phyloP scores from a whole-genome alignment of 202 grass and related monocot genomes.

The Eragrostis tef region DNA sequence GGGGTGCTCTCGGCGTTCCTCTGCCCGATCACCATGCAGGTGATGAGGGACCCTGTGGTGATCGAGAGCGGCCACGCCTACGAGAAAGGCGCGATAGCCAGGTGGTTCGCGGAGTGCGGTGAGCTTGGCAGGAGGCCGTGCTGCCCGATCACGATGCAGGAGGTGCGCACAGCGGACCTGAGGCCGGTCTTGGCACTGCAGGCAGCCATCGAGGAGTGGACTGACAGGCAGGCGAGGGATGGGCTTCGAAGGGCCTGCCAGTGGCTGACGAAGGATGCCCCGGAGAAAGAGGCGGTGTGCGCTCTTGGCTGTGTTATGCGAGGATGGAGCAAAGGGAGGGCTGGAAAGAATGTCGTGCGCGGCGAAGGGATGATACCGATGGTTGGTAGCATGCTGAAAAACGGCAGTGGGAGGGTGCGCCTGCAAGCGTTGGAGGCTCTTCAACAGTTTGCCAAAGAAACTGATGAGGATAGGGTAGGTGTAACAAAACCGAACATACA shows the following conservation, averaged over 20 bases:
- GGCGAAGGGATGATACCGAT: slow-evolving; percentile 45
- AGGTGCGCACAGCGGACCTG: slow-evolving; percentile 42
- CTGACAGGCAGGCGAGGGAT: slow-evolving; percentile 46
- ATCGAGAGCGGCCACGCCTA: slow-evolving; percentile 70
- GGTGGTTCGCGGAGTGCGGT: slow-evolving; percentile 58
- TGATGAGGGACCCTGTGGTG: slow-evolving; percentile 67
- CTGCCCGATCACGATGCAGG: slow-evolving; percentile 59
- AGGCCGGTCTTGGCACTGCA: slow-evolving; percentile 54
- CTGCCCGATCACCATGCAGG: slow-evolving; percentile 67
- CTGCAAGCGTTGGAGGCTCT: slow-evolving; percentile 55
- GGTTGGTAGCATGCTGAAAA: slow-evolving; percentile 56
- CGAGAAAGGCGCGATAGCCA: slow-evolving; percentile 56
- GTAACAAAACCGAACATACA: not conserved
- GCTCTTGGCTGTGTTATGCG: slow-evolving; percentile 44
- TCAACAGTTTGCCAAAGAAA: slow-evolving; percentile 47
- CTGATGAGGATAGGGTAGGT: slow-evolving; percentile 65
- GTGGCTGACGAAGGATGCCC: slow-evolving; percentile 46
- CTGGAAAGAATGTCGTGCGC: slow-evolving; percentile 39
- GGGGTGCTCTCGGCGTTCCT: slow-evolving; percentile 60
- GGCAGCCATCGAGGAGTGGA: slow-evolving; percentile 63
- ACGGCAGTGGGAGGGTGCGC: slow-evolving; percentile 49
- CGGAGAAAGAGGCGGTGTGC: slow-evolving; percentile 56
- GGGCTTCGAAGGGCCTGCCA: slow-evolving; percentile 49
- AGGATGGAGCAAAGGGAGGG: slow-evolving; percentile 46
- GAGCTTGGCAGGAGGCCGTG: slow-evolving; percentile 37